Conservation (phyloP, 179 eudicot genomes). For the Spinacia oleracea region DNA sequence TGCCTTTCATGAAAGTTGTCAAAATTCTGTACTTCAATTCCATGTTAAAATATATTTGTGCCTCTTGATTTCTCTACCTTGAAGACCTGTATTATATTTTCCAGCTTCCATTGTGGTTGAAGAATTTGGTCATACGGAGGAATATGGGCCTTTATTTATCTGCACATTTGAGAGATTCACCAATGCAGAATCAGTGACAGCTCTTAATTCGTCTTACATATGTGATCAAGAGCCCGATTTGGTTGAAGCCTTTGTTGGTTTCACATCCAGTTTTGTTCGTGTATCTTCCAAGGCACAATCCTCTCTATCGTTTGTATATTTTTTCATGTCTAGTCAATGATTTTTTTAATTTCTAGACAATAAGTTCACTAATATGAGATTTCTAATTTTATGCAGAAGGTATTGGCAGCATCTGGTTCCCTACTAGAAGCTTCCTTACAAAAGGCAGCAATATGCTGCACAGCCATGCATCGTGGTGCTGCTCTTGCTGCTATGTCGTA, state of each 20-base stretch:
- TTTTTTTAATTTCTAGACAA: background rate
- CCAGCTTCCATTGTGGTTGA: constrained; percentile 85
- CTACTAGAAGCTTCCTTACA: constrained; percentile 84
- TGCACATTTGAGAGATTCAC: constrained; percentile 84
- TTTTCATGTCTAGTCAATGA: background rate
- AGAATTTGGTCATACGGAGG: constrained; percentile 86
- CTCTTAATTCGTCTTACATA: constrained; percentile 88
- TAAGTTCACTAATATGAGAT: background rate
- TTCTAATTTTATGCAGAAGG: constrained; percentile 55
- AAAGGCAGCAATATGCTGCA: constrained; percentile 94
- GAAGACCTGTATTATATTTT: constrained; percentile 25
- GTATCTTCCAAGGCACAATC: constrained; percentile 65
- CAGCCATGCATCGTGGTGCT: constrained; percentile 99
- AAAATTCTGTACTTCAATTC: background rate
- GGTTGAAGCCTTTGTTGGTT: constrained; percentile 84
- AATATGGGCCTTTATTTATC: constrained; percentile 76
- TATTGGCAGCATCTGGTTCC: constrained; percentile 72
- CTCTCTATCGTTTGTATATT: background rate
- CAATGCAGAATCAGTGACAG: constrained; percentile 72
- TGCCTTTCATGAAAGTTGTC: background rate
- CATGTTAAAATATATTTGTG: background rate
- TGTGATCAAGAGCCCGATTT: constrained; percentile 98
- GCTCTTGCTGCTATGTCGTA: constrained; percentile 98
- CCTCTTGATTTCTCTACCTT: background rate
- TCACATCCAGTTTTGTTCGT: constrained; percentile 78